A percentile compares a stretch with the other conserved stretches of the same genome.
phyloP scores from a whole-genome alignment of 192 early-diverging fungal genomes.

The Coemansia sp. region DNA sequence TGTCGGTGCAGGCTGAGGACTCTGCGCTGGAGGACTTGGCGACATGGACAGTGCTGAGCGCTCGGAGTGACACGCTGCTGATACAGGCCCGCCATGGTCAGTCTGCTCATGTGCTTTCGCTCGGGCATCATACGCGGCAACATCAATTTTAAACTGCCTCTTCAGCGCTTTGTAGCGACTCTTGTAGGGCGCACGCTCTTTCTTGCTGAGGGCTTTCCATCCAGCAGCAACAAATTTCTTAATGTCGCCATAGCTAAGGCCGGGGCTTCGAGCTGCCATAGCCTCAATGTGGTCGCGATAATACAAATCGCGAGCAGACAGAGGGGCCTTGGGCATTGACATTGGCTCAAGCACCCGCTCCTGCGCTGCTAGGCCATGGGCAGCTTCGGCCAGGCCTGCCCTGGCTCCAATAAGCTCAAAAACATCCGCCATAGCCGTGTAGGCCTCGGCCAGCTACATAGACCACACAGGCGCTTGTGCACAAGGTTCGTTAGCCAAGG shows the following conservation, averaged over 20 bases:
- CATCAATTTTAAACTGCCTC: not conserved
- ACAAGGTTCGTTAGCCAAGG: not conserved
- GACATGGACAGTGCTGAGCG: too few species aligned
- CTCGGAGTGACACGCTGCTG: not conserved
- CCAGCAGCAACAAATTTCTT: not conserved
- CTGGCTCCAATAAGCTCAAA: not conserved
- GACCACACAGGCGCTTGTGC: not conserved
- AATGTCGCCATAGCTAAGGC: not conserved
- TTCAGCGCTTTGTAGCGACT: not conserved
- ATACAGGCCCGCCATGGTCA: not conserved
- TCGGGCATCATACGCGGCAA: slow-evolving; percentile 4
- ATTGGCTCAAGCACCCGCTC: not conserved
- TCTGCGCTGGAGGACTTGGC: too few species aligned
- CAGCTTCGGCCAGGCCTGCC: not conserved
- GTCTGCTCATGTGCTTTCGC: not conserved
- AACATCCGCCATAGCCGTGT: not conserved
- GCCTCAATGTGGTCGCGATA: not conserved
- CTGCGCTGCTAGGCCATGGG: not conserved
- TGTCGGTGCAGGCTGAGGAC: too few species aligned
- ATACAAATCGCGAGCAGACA: not conserved
- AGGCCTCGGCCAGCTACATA: not conserved
- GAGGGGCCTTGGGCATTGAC: not conserved
- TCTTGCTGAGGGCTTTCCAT: not conserved
- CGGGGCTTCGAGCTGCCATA: not conserved
- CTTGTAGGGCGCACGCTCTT: not conserved